phyloP scores from a whole-genome alignment of 1,139 yeast species.

The Pichia sp. region DNA sequence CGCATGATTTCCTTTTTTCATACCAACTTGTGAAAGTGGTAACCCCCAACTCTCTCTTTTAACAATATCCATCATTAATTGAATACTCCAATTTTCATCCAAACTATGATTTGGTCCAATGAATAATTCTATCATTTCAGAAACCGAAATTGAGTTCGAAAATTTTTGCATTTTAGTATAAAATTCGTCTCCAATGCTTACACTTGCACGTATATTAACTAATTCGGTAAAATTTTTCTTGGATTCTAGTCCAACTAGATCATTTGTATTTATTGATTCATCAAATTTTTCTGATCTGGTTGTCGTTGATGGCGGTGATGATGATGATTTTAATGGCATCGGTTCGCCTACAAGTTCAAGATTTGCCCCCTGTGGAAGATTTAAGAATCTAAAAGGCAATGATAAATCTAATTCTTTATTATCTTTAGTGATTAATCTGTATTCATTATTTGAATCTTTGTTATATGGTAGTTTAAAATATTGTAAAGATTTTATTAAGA shows the following conservation, averaged over 20 bases:
- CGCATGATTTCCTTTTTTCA: slow-evolving; percentile 7
- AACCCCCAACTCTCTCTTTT: neutral
- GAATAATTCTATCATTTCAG: no score
- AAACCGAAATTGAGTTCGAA: no score
- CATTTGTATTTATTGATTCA: no score
- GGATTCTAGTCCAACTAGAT: no score
- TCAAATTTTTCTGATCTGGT: no score
- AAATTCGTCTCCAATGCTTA: no score
- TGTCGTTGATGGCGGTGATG: no score
- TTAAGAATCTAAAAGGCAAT: slow-evolving; percentile 26
- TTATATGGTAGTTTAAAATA: slow-evolving; percentile 5
- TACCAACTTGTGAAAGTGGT: neutral
- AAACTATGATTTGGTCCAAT: no score
- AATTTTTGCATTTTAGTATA: no score
- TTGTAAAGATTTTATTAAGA: slow-evolving; percentile 9
- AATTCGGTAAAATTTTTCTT: no score
- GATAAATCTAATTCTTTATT: slow-evolving; percentile 20
- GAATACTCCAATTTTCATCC: neutral
- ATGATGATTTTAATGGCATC: no score
- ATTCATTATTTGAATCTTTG: neutral
- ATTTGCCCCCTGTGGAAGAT: slow-evolving; percentile 28
- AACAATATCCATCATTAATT: slow-evolving; percentile 8
- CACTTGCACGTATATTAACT: no score
- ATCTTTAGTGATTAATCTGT: neutral
- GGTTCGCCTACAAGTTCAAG: slow-evolving; percentile 17